phyloP scores from a whole-genome alignment of 2,329 filamentous ascomycete species.

The Raffaelea deltoideospora region DNA sequence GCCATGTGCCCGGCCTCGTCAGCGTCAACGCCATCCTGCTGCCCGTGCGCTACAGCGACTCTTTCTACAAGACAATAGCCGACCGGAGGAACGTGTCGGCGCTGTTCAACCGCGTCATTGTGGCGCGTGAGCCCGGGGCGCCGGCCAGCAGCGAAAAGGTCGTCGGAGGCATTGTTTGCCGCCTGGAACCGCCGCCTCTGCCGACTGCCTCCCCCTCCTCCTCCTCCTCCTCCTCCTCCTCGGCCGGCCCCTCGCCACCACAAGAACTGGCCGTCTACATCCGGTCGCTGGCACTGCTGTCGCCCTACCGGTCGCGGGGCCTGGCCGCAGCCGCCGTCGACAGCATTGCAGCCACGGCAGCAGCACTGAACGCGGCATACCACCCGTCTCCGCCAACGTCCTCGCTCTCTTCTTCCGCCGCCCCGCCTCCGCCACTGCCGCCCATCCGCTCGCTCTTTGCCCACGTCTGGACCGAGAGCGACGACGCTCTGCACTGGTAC shows the following conservation, averaged over 20 bases:
- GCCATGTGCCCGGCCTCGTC: constrained; percentile 42
- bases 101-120: constrained; percentile 44
- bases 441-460: constrained; percentile 35
- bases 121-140: constrained; percentile 22
- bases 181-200: too few species aligned
- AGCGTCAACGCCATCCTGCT: constrained; percentile 52
- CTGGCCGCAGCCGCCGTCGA: constrained; percentile 42
- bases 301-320: constrained; percentile 46
- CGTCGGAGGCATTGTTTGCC: constrained; percentile 46
- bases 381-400: constrained; percentile 12
- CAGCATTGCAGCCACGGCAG: constrained; percentile 29
- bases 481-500: constrained; percentile 50
- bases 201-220: constrained; percentile 13
- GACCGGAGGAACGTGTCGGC: constrained; percentile 29
- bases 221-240: not conserved
- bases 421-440: not conserved
- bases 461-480: constrained; percentile 54
- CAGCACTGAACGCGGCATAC: constrained; percentile 14
- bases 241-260: too few species aligned
- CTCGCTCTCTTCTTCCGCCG: not conserved
- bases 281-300: constrained; percentile 46
- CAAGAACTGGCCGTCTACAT: constrained; percentile 45
- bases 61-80: constrained; percentile 43
- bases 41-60: constrained; percentile 46
- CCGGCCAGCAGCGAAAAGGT: constrained; percentile 25